Evolutionary conservation across 2,329 filamentous ascomycete genomes (phyloP).

Genomic region (Penicillium frequentans): DNA sequence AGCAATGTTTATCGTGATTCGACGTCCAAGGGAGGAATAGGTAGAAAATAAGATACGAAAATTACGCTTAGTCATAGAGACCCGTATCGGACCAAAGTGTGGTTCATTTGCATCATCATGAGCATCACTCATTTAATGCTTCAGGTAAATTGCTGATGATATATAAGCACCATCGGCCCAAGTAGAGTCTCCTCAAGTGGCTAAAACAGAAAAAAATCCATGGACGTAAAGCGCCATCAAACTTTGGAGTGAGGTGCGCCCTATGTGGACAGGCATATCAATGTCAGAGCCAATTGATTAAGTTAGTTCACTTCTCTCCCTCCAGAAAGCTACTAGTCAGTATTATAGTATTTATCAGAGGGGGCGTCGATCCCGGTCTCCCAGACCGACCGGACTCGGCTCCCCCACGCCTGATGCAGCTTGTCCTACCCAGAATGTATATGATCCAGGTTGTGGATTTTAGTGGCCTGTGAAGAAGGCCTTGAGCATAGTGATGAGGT

Average conservation of each 20-base stretch:
- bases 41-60: constrained; percentile 11
- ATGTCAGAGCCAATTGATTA: not conserved
- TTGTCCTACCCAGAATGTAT: not conserved
- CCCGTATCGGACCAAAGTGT: constrained; percentile 15
- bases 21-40: not conserved
- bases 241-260: not conserved
- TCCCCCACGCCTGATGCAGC: not conserved
- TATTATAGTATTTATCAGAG: not conserved
- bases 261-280: not conserved
- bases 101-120: constrained; percentile 28
- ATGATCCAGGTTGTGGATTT: not conserved
- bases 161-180: not conserved
- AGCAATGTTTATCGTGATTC: not conserved
- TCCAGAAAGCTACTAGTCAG: not conserved
- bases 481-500: constrained; percentile 15
- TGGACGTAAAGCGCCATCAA: not conserved
- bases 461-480: not conserved
- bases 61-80: constrained; percentile 23
- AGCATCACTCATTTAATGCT: constrained; percentile 23
- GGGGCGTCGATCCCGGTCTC: not conserved
- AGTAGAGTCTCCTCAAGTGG: not conserved
- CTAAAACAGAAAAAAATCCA: not conserved
- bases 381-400: not conserved
- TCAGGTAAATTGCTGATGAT: not conserved
- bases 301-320: not conserved